Percentiles rank a stretch among this genome's conserved stretches.
Conservation (phyloP, 768 basidiomycete species). For the Mycena kentingensis region DNA sequence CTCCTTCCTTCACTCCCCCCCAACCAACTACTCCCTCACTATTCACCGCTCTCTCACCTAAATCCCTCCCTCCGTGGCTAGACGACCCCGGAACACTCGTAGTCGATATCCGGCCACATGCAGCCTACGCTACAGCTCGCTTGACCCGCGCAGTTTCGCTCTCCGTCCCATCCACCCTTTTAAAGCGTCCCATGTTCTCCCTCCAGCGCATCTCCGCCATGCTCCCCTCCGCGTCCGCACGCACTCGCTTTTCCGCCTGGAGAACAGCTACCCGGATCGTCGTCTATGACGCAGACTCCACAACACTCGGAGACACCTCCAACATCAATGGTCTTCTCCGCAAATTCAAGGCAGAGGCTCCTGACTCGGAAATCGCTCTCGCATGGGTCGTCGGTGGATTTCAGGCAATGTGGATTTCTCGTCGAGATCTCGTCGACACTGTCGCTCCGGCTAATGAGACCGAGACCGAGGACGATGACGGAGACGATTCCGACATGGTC, state of each 20-base stretch:
- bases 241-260: slow-evolving; percentile 64
- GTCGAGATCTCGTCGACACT: slow-evolving; percentile 53
- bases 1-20: slow-evolving; percentile 9
- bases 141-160: slow-evolving; percentile 75
- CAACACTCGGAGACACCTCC: slow-evolving; percentile 56
- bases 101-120: slow-evolving; percentile 88
- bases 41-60: slow-evolving; percentile 31
- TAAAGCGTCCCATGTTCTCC: slow-evolving; percentile 87
- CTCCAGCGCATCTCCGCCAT: slow-evolving; percentile 76
- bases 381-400: slow-evolving; percentile 86
- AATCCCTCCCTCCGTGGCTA: slow-evolving; percentile 34
- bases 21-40: not conserved
- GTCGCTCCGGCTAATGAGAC: slow-evolving; percentile 50
- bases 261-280: slow-evolving; percentile 61
- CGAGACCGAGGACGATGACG: slow-evolving; percentile 53
- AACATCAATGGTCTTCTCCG: slow-evolving; percentile 74
- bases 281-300: slow-evolving; percentile 84
- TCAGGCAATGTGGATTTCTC: slow-evolving; percentile 62
- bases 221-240: slow-evolving; percentile 65
- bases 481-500: slow-evolving; percentile 22
- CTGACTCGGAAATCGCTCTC: slow-evolving; percentile 52
- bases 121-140: slow-evolving; percentile 66
- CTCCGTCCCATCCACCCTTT: slow-evolving; percentile 90
- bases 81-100: slow-evolving; percentile 53
- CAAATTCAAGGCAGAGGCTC: slow-evolving; percentile 64